Conservation (phyloP, 2,329 filamentous ascomycete species). For the Colletotrichum sp. region DNA sequence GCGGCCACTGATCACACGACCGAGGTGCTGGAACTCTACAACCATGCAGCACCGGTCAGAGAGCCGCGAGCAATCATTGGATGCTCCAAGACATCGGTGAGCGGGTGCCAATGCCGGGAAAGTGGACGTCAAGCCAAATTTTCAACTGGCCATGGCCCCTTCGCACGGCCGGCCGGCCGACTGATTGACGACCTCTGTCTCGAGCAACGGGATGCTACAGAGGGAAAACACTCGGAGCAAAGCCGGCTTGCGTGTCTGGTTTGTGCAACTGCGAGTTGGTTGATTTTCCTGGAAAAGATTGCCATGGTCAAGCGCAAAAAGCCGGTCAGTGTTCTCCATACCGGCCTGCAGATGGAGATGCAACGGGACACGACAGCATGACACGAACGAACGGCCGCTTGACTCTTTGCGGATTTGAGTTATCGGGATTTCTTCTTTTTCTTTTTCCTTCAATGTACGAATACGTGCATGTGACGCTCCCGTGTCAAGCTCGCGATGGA, state of each 20-base stretch:
- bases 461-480: not conserved
- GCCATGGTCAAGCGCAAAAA: not conserved
- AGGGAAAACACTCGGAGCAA: not conserved
- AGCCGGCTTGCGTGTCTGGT: not conserved
- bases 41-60: conserved; percentile 8
- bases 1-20: conserved; percentile 5
- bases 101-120: not conserved
- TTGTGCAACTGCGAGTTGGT: not conserved
- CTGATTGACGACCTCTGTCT: not conserved
- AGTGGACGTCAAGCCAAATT: not conserved
- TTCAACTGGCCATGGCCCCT: not conserved
- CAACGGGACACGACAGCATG: not conserved
- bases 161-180: not conserved
- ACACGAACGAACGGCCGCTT: not conserved
- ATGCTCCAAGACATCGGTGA: conserved; percentile 7
- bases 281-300: not conserved
- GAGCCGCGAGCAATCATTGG: not conserved
- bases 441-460: not conserved
- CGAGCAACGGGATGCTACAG: not conserved
- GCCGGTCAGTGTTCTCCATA: not conserved
- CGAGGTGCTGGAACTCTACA: conserved; percentile 11
- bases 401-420: not conserved
- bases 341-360: not conserved
- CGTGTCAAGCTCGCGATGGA: not conserved
- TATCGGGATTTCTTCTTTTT: not conserved